Evolutionary conservation across 768 basidiomycete genomes (phyloP).

Genomic region (Podaxis carcinomalis): DNA sequence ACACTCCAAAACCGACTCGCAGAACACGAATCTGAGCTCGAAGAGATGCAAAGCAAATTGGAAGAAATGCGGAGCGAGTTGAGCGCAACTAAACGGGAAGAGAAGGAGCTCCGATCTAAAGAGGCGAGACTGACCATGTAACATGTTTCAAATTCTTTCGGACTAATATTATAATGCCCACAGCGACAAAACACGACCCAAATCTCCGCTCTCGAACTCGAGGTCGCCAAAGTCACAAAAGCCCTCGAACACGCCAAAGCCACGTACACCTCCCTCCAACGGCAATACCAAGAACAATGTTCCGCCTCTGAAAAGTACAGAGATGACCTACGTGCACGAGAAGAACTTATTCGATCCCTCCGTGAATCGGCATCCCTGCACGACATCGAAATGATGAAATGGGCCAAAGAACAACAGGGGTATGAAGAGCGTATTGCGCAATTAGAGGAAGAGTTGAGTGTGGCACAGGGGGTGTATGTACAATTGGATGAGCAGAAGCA

Average conservation of each 20-base stretch:
- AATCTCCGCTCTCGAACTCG: constrained; percentile 69
- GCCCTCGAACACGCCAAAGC: constrained; percentile 68
- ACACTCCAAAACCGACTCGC: constrained; percentile 59
- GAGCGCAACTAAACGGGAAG: constrained; percentile 77
- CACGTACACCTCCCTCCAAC: constrained; percentile 74
- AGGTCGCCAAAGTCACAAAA: constrained; percentile 73
- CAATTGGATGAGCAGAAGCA: constrained; percentile 91
- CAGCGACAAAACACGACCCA: constrained; percentile 64
- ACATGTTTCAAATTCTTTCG: neutral
- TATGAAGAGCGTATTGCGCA: constrained; percentile 67
- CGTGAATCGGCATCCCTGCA: constrained; percentile 59
- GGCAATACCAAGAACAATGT: constrained; percentile 87
- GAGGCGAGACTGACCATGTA: constrained; percentile 48
- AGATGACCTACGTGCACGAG: constrained; percentile 66
- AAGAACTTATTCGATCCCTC: constrained; percentile 64
- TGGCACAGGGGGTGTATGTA: constrained; percentile 67
- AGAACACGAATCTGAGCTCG: constrained; percentile 81
- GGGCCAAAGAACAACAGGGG: constrained; percentile 37
- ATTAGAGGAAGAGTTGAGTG: constrained; percentile 68
- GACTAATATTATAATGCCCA: constrained; percentile 9
- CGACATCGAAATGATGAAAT: constrained; percentile 64
- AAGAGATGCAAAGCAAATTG: constrained; percentile 70
- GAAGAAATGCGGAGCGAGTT: constrained; percentile 81
- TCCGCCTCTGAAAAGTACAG: constrained; percentile 79
- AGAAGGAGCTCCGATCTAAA: constrained; percentile 86